These are phyloP conservation scores for Darksidea phi DNA, from an alignment of 495 filamentous ascomycete genomes.

Conservation along the genomic window DNA sequence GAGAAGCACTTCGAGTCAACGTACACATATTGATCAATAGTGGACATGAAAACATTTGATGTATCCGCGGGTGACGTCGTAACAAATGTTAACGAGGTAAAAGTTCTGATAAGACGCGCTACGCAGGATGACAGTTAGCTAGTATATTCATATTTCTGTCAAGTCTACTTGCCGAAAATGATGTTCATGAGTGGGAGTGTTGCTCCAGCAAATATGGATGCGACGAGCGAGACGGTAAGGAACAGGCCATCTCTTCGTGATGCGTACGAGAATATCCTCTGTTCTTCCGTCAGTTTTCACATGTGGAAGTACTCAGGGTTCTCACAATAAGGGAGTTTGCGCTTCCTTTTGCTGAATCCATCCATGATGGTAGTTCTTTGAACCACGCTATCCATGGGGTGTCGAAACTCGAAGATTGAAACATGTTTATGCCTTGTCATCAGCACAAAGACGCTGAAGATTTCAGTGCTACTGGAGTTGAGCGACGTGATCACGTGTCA, in stretches of 20 bases:
- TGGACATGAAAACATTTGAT: conserved; percentile 3
- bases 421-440: too few species aligned
- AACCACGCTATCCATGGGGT: too few species aligned
- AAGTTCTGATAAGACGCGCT: conserved; percentile 8
- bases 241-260: conserved; percentile 7
- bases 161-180: conserved; percentile 34
- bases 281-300: background rate
- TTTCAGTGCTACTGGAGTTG: too few species aligned
- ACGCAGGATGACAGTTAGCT: background rate
- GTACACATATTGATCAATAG: conserved; percentile 34
- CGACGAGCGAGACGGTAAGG: conserved; percentile 5
- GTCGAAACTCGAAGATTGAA: too few species aligned
- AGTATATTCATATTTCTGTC: background rate
- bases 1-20: conserved; percentile 33
- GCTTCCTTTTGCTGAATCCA: background rate
- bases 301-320: background rate
- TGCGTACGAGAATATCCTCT: conserved; percentile 29
- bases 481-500: too few species aligned
- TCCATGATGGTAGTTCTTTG: background rate
- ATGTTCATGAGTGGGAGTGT: conserved; percentile 36
- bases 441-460: too few species aligned
- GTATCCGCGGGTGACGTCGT: background rate
- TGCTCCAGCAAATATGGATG: conserved; percentile 37
- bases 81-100: background rate
- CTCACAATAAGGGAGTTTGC: conserved; percentile 4